Conservation (phyloP, 805 yeast species). For the Pichia kluyveri region DNA sequence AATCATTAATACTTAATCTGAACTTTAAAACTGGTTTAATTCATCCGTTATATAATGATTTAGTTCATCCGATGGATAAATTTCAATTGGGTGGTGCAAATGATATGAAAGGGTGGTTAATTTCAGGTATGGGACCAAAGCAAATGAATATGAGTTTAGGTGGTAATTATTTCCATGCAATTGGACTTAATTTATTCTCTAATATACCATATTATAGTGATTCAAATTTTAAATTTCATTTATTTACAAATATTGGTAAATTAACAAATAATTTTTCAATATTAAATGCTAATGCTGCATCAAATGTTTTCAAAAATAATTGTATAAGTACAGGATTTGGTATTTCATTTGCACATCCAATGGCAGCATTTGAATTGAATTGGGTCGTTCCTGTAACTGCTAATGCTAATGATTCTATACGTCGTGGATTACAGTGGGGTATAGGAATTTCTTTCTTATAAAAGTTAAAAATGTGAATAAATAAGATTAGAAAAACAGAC, state of each 20-base stretch:
- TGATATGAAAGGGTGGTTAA: constrained; percentile 42
- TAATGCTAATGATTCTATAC: constrained; percentile 34
- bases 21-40: constrained; percentile 22
- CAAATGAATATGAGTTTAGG: constrained; percentile 41
- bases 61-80: constrained; percentile 38
- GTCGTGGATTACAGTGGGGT: constrained; percentile 52
- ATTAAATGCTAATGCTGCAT: neutral
- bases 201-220: constrained; percentile 34
- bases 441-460: constrained; percentile 50
- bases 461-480: neutral
- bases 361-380: constrained; percentile 50
- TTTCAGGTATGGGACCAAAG: constrained; percentile 50
- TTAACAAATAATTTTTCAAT: constrained; percentile 20
- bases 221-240: constrained; percentile 40
- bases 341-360: constrained; percentile 43
- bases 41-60: constrained; percentile 10
- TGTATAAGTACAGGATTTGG: constrained; percentile 38
- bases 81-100: constrained; percentile 54
- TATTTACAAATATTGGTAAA: constrained; percentile 40
- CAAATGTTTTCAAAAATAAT: constrained; percentile 2
- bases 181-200: constrained; percentile 37
- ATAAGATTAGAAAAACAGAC: neutral
- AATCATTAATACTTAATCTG: constrained; percentile 15
- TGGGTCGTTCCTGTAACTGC: constrained; percentile 41
- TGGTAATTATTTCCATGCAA: constrained; percentile 39